phyloP scores from a whole-genome alignment of 352 stramenopile genomes.

The Phytophthora cactorum region DNA sequence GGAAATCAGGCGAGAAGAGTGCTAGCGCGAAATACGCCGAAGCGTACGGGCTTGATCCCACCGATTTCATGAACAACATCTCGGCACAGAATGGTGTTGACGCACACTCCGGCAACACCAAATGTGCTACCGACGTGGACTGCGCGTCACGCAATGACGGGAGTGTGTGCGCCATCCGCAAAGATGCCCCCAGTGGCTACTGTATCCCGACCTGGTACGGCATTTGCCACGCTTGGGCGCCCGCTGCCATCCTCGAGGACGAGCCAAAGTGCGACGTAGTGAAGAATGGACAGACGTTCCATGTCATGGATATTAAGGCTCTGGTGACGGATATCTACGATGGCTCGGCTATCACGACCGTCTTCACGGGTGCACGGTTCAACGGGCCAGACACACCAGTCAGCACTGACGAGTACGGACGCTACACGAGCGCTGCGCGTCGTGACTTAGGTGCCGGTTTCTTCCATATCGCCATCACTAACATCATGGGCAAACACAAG shows the following conservation, averaged over 20 bases:
- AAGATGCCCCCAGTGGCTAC: slow-evolving; percentile 32
- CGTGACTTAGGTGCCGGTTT: slow-evolving; percentile 58
- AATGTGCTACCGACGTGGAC: slow-evolving; percentile 26
- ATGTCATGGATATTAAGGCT: slow-evolving; percentile 57
- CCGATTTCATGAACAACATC: slow-evolving; percentile 44
- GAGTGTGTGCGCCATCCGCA: slow-evolving; percentile 39
- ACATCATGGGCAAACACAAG: slow-evolving; percentile 51
- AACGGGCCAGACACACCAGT: slow-evolving; percentile 35
- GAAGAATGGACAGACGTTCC: slow-evolving; percentile 50
- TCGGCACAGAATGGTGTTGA: slow-evolving; percentile 42
- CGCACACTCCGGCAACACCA: slow-evolving; percentile 25
- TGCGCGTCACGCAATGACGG: slow-evolving; percentile 33
- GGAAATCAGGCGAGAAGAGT: slow-evolving; percentile 37
- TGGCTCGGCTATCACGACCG: slow-evolving; percentile 27
- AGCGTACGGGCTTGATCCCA: slow-evolving; percentile 42
- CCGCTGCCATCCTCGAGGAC: slow-evolving; percentile 43
- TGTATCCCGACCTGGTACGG: slow-evolving; percentile 56
- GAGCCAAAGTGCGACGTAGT: slow-evolving; percentile 48
- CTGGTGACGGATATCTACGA: slow-evolving; percentile 53
- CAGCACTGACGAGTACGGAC: slow-evolving; percentile 47
- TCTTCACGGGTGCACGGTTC: slow-evolving; percentile 56
- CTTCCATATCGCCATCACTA: slow-evolving; percentile 57
- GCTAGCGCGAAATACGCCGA: slow-evolving; percentile 51
- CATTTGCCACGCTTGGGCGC: slow-evolving; percentile 54
- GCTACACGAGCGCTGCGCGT: slow-evolving; percentile 43